A percentile compares a stretch with the other conserved stretches of the same genome.
Conservation (phyloP, 805 yeast species). For the Myxozyma geophila region DNA sequence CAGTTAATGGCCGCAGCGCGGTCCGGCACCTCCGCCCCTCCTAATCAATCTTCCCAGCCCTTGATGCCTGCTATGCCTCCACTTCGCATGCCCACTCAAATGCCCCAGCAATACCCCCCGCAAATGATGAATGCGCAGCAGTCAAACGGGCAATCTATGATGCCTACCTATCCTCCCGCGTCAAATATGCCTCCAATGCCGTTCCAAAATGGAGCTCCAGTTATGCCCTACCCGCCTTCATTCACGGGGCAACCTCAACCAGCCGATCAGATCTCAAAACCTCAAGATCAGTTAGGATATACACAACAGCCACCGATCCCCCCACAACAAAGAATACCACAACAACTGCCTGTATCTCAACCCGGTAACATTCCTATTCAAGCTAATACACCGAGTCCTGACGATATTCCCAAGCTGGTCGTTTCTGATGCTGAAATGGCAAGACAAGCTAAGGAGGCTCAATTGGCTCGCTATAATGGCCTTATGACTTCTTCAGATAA, state of each 20-base stretch:
- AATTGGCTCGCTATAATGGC: conserved; percentile 76
- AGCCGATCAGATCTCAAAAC: neutral
- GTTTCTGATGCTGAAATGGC: conserved; percentile 18
- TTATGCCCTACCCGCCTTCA: neutral
- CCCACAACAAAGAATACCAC: conserved; percentile 37
- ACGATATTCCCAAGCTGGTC: neutral
- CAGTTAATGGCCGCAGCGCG: conserved; percentile 54
- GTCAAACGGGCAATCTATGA: neutral
- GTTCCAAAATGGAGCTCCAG: neutral
- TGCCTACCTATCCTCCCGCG: neutral
- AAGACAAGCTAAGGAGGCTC: conserved; percentile 64
- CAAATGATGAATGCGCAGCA: conserved; percentile 2
- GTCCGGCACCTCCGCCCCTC: conserved; percentile 35
- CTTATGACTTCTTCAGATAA: conserved; percentile 97
- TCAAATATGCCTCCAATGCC: neutral
- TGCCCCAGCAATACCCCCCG: conserved; percentile 3
- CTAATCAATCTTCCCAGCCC: conserved; percentile 25
- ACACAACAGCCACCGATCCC: conserved; percentile 38
- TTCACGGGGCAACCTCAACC: neutral
- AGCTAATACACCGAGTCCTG: neutral
- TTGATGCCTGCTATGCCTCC: conserved; percentile 3
- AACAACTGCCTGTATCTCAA: conserved; percentile 39
- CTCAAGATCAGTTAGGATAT: conserved; percentile 11
- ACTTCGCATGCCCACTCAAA: neutral
- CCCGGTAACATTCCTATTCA: conserved; percentile 6